Evolutionary conservation across 805 yeast genomes (phyloP), one percentile per base, ranked within the genome.

Genomic region (Metschnikowia noctiluminum): DNA sequence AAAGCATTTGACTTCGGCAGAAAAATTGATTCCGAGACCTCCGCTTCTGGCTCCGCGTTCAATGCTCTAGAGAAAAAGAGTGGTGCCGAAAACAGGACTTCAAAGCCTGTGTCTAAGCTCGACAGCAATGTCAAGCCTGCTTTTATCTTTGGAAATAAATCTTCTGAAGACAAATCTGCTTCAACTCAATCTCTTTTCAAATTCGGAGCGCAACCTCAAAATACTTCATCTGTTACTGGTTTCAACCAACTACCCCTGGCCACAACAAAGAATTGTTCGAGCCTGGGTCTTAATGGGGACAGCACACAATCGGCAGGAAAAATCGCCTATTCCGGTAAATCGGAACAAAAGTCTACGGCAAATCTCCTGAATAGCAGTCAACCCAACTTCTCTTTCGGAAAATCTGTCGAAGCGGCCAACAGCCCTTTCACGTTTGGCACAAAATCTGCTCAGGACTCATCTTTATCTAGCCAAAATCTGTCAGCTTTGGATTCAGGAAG

Each of bases 91-190:
- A 10, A 31, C 13, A 3, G 13, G 34, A 3, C 34, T 13, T 31
- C 34, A 10, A 31, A 31, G 11, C 34, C 11, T 31, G 34, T 31
- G 34, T 10, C 34, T 5, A 13, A 31, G 6, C 13, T 11, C 2
- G 34, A 31, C 34, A 13, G 13, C 13, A 31, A 34, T 8, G 15
- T 34, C 15, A 38, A 44, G 27, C 43, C 46, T 26, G 35, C 42
- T 12, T 39, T 43, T 35, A 40, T 26, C n/a, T 46, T 50, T 9
- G 50, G 48, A 31, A 7, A 8, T 15, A 40, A 39, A 16, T 27
- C 46, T 11, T 15, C n/a, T 6, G 38, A 38, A 36, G 16, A 27
- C 15, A 34, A 34, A n/a, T 6, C 36, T 2, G 36, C 36, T 6
- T 12, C 36, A 13, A n/a, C 13, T 12, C 12, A 34, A 14, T 16